Percentiles rank a stretch among this genome's conserved stretches.
Conservation (phyloP, 2,329 filamentous ascomycete species). For the Volutella citrinella region DNA sequence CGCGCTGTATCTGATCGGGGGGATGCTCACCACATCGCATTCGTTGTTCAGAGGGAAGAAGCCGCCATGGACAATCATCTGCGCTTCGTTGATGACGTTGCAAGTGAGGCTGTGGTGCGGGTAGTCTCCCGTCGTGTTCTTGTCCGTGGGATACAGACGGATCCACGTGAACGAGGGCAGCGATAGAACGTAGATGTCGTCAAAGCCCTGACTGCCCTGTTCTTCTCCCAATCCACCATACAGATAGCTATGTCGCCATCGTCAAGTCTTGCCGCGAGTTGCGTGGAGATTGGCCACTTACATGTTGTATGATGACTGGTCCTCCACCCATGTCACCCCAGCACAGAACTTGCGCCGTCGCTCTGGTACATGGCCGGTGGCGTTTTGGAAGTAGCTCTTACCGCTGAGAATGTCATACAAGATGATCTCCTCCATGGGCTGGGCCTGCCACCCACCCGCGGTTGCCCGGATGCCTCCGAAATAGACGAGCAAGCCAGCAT, state of each 20-base stretch:
- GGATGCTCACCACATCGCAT: no score
- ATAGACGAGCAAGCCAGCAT: conserved; percentile 58
- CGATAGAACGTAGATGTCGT: conserved; percentile 59
- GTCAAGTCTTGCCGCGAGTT: conserved; percentile 1
- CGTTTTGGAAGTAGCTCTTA: conserved; percentile 57
- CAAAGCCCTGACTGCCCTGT: conserved; percentile 46
- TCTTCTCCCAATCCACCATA: conserved; percentile 56
- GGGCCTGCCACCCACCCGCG: conserved; percentile 43
- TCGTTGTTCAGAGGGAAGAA: conserved; percentile 46
- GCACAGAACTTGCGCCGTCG: conserved; percentile 58
- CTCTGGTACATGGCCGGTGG: conserved; percentile 49
- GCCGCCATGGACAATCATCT: conserved; percentile 63
- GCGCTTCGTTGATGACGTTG: conserved; percentile 50
- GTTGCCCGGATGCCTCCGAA: conserved; percentile 57
- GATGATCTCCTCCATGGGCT: conserved; percentile 50
- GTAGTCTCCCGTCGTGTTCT: conserved; percentile 34
- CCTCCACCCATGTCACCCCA: conserved; percentile 55
- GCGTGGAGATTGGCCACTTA: conserved; percentile 30
- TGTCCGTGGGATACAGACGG: conserved; percentile 45
- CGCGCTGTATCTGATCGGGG: conserved; percentile 38
- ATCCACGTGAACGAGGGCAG: conserved; percentile 63
- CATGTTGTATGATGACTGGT: conserved; percentile 64
- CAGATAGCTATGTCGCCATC: conserved; percentile 45
- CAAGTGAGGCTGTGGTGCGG: conserved; percentile 56
- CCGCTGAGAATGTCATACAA: conserved; percentile 58